Evolutionary conservation across 768 basidiomycete species (phyloP), one percentile per base, ranked within the genome.

Genomic region (Lactifluus hygrophoroides): DNA sequence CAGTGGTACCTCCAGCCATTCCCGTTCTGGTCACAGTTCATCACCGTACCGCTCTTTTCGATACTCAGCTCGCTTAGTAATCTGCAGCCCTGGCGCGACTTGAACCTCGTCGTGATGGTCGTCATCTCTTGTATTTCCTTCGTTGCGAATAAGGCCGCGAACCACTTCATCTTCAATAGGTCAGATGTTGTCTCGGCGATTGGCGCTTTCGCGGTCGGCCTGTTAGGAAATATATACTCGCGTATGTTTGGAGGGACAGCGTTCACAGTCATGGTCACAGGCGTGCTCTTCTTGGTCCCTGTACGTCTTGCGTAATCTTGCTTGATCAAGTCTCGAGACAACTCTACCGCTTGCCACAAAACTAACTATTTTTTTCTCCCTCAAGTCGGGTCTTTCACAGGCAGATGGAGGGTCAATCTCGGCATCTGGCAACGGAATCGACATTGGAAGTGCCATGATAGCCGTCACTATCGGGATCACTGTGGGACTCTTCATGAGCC

Each of bases 391-490:
- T 43, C 78, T 93, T 47, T 89, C 91, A 9, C 88, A 90, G 70
- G 88, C 88, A 1, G 58, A 43, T 8, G 90, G 90, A 50, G 90
- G 89, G 5, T 48, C 54, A 37, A 84, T 93, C 63, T 84, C 86
- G 5, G 86, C 86, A 3, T 85, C 86, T 62, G 89, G 88, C 19
- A 83, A 81, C 66, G 85, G 84, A 23, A 89, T 92, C 61, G 89
- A 90, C 63, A 88, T 92, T 53, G 87, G 90, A 61, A 83, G 84
- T 34, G 86, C 90, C 8, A 91, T 91, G 87, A 88, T 90, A 60
- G 81, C 85, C n/a, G 90, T 93, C 48, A 87, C 89, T 0, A 90
- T 93, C 57, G 91, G 91, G 28, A 92, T 94, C 65, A 93, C 90
- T 0, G 89, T 92, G 50, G 90, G 91, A 17, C 70, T 94, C 44